Base-by-base conservation (phyloP, 2,329 filamentous ascomycete species). In the Fusarium mexicanum region DNA sequence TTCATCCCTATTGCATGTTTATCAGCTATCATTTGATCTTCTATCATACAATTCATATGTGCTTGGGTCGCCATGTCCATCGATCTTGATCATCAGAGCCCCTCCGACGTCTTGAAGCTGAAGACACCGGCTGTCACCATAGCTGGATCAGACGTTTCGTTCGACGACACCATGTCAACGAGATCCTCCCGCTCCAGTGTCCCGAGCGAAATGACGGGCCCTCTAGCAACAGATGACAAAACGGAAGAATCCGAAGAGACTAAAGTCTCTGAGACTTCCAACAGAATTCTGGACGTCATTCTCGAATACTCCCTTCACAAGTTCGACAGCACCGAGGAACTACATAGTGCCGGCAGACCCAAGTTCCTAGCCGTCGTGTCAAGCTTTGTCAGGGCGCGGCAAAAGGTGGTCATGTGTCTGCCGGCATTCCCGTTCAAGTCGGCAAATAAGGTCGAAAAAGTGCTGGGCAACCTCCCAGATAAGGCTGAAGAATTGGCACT, bases 371-470 rank as follows among this genome's bases (percentile, higher is more conserved):
- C 59, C 8, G 46, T 65, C 2, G 5, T 65, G 6, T 65, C 37
- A 24, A 44, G 16, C 7, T 61, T 37, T 40, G 38, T 16, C 11
- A n/a, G 29, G 26, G 38, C 6, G 14, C 26, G 5, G 26, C 31
- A 24, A 50, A 50, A 50, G 29, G 46, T 65, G 4, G 38, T 64
- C 16, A 72, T 75, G 54, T 79, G 79, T 20, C 72, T 81, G 2
- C 80, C 80, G 0, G 79, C 79, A 7, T 81, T 81, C 50, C 80
- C 80, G 2, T 81, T 81, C 69, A 81, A 81, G 43, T 81, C 78
- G 1, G 80, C 83, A 29, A 80, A 75, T 57, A 84, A 82, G 58
- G 71, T 76, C 12, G 73, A 80, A 59, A 81, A 81, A 24, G 80
- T 81, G 6, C 64, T 81, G 4, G 79, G 80, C 0, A 71, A 20